Base-by-base conservation (phyloP, 768 basidiomycete genomes). In the Lanmaoa rubissima region DNA sequence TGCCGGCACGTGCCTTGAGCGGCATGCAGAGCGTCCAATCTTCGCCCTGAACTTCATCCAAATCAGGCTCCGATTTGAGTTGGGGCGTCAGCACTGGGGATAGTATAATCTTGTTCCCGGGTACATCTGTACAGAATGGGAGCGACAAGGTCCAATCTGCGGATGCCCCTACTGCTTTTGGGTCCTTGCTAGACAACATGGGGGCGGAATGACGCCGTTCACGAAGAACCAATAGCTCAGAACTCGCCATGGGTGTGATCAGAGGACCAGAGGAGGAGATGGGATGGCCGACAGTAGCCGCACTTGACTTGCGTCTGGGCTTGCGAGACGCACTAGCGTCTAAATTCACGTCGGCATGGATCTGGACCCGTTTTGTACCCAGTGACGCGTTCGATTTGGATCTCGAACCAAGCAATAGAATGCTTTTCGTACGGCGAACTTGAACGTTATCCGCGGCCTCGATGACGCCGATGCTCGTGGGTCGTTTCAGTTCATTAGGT, bases 1-100 rank as follows among this genome's bases (percentile, higher is more conserved):
- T 36, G 5, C 21, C 49, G 2, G 44, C 56, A 0, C 44, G 58
- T 17, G 31, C 38, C 32, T 69, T 65, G 57, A 73, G 61, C 17
- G 70, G 68, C 72, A 73, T 73, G 6, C 67, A 71, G 9, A 71
- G 52, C 34, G 70, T 71, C 70, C 70, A 71, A 31, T 71, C 70
- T 7, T 71, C 71, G 24, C 41, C 39, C 21, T 58, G 36, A 2
- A 50, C 46, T 12, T 49, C 62, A 17, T 63, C 65, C 55, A 56
- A 8, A 11, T 19, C 46, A 0, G 8, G 4, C 35, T 58, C 51
- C 1, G 49, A 16, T n/a, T 59, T 38, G 5, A 32, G 38, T n/a
- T 42, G 28, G 0, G 54, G 58, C 24, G 52, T 51, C 46, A 47
- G 16, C 26, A 16, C 28, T 10, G 56, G 57, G 36, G 56, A 55